Conservation (phyloP, 768 basidiomycete genomes). For the Tephrocybe sp. region DNA sequence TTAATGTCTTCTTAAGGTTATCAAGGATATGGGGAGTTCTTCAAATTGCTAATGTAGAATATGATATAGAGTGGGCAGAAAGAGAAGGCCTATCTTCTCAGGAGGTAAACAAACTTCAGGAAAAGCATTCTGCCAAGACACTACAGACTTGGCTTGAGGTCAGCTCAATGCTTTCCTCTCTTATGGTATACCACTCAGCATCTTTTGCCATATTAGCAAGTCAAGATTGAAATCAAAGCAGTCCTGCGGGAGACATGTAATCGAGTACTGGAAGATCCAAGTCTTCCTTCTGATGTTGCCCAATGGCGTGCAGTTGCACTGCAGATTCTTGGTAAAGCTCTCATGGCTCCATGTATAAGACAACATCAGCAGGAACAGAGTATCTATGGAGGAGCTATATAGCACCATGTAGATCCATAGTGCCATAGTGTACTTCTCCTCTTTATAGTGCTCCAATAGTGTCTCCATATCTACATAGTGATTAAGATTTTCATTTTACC, state of each 20-base stretch:
- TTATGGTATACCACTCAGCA: background rate
- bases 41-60: slow-evolving; percentile 69
- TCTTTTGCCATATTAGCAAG: slow-evolving; percentile 59
- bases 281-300: slow-evolving; percentile 52
- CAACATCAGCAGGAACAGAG: too few relatives aligned
- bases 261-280: slow-evolving; percentile 60
- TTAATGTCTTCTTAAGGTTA: background rate
- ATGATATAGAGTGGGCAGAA: slow-evolving; percentile 87
- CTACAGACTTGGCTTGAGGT: slow-evolving; percentile 88
- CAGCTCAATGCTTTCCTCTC: background rate
- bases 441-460: too few relatives aligned
- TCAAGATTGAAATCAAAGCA: slow-evolving; percentile 87
- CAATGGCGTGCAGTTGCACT: slow-evolving; percentile 74
- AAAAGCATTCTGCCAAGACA: slow-evolving; percentile 89
- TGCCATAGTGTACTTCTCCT: too few relatives aligned
- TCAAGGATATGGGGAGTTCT: too few relatives aligned
- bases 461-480: too few relatives aligned
- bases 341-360: too few relatives aligned
- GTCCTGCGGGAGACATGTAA: slow-evolving; percentile 87
- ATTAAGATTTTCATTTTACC: too few relatives aligned
- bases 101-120: slow-evolving; percentile 78
- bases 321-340: slow-evolving; percentile 82
- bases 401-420: too few relatives aligned
- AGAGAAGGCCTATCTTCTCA: slow-evolving; percentile 74
- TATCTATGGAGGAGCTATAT: too few relatives aligned